Base-by-base conservation (phyloP, 2,329 filamentous ascomycete genomes). In the Magnaporthiopsis poae region DNA sequence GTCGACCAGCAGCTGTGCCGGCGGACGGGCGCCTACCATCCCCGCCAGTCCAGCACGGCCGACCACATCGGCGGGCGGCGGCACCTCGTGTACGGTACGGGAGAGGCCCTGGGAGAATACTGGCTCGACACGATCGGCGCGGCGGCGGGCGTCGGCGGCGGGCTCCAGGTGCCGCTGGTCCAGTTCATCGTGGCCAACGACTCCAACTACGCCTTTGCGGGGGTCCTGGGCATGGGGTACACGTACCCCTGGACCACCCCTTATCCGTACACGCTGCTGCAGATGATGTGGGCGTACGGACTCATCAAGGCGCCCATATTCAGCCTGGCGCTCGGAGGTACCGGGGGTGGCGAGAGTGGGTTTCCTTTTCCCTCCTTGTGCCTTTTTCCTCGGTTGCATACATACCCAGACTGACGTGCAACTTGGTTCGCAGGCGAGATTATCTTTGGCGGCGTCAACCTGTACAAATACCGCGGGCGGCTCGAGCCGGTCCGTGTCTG, bases 391-490 rank as follows among this genome's bases (percentile, higher is more conserved):
- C 8, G 5, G 64, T 21, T 36, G 64, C 27, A 27, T 27, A 27
- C 27, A 27, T 7, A 1, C 9, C 3, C 31, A 31, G 8, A 29
- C 12, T 3, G 21, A 33, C 8, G 36, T 3, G 12, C 1, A 21
- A 12, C 35, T 39, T 65, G 33, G 15, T 60, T 9, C 8, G 21
- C 46, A 76, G 76, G 75, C 52, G 74, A 77, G 36, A 76, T 78
- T 61, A 74, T 82, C 9, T 82, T 83, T 67, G 80, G 80, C 27
- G 81, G 80, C 21, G 75, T 82, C 27, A 80, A 82, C 70, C 75
- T 76, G 21, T 76, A 74, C 67, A 81, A 81, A 68, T 82, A 76
- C 63, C 70, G 71, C n/a, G 72, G 71, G 11, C 60, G 60, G 1
- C 67, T 73, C 8, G 68, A 70, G 63, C 70, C 72, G 0, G 70